Conservation (phyloP, 2,329 filamentous ascomycete genomes). For the Elsinoe australis region DNA sequence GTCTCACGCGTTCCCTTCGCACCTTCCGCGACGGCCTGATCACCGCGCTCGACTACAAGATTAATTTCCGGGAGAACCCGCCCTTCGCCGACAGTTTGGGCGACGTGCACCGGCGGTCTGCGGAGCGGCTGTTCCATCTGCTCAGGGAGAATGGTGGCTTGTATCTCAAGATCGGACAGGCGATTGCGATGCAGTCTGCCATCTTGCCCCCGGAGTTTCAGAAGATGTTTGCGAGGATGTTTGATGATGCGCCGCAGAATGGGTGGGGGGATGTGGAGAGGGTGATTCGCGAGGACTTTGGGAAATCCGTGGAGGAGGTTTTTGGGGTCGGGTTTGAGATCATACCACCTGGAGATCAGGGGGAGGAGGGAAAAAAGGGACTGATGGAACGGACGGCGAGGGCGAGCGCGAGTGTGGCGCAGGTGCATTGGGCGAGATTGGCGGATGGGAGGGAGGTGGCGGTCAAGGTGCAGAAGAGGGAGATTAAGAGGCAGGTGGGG, state of each 20-base stretch:
- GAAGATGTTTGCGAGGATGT: constrained; percentile 93
- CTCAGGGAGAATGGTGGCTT: constrained; percentile 81
- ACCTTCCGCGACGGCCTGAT: constrained; percentile 74
- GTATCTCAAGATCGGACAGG: constrained; percentile 96
- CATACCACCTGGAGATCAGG: constrained; percentile 51
- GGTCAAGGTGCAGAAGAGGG: constrained; percentile 91
- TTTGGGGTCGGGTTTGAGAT: constrained; percentile 78
- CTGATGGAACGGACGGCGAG: constrained; percentile 64
- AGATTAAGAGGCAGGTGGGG: constrained; percentile 81
- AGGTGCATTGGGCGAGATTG: constrained; percentile 89
- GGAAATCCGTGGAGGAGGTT: constrained; percentile 74
- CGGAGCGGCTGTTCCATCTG: constrained; percentile 72
- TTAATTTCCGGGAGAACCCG: constrained; percentile 83
- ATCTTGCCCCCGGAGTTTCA: constrained; percentile 91
- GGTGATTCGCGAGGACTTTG: constrained; percentile 83
- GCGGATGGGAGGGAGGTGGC: constrained; percentile 85
- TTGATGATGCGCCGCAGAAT: constrained; percentile 94
- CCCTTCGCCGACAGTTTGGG: constrained; percentile 63
- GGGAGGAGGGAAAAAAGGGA: constrained; percentile 47
- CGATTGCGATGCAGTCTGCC: constrained; percentile 95
- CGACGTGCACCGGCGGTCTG: constrained; percentile 75
- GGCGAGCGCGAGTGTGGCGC: constrained; percentile 84
- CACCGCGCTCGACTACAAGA: constrained; percentile 87
- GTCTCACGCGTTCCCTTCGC: constrained; percentile 66
- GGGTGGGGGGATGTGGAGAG: constrained; percentile 75